Base-by-base conservation (phyloP, 345 rosid species). In the Turnera subulata region DNA sequence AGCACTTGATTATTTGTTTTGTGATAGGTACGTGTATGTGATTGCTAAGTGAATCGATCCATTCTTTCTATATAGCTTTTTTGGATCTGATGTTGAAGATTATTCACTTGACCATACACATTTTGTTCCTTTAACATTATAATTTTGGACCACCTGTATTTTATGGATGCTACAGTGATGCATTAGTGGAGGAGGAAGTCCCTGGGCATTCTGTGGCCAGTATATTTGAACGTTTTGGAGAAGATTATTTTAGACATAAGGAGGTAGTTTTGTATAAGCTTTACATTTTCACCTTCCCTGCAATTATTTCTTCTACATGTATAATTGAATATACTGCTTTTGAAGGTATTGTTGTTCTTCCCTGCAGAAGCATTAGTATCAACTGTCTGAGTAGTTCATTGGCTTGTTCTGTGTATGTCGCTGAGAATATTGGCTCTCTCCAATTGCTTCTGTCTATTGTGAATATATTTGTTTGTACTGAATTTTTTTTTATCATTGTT, bases 201-300 rank as follows among this genome's bases (percentile, higher is more conserved):
- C 67, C 74, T 48, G 96, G 89, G 71, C 74, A 77, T 39, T 63
- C 96, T n/a, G 91, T 92, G 17, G 78, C 97, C 63, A 89, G 89
- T 61, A 85, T 92, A 11, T 92, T 92, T 72, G 76, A 79, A 68
- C 80, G 72, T 19, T 78, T 83, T 51, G 97, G 99, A 56, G 99
- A 92, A 58, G 76, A 66, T 35, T 86, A 78, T 77, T 89, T 93
- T 73, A 82, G 99, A 72, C 77, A 76, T n/a, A 89, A 82, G 64
- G 99, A 93, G 98, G 98, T 85, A 67, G 7, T 71, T 65, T 35
- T 21, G 32, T 8, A 29, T 40, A 47, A 59, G 39, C 26, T 32
- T 32, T 44, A 13, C 22, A 46, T 35, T 19, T 21, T 14, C 38
- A 50, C 25, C 17, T 2, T 15, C 49, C 1, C 15, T 19, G 35